A percentile compares a stretch with the other conserved stretches of the same genome.
These are phyloP conservation scores for Hordeum vulgare DNA, from an alignment of 176 grass and related monocot genomes.

Conservation along the genomic window DNA sequence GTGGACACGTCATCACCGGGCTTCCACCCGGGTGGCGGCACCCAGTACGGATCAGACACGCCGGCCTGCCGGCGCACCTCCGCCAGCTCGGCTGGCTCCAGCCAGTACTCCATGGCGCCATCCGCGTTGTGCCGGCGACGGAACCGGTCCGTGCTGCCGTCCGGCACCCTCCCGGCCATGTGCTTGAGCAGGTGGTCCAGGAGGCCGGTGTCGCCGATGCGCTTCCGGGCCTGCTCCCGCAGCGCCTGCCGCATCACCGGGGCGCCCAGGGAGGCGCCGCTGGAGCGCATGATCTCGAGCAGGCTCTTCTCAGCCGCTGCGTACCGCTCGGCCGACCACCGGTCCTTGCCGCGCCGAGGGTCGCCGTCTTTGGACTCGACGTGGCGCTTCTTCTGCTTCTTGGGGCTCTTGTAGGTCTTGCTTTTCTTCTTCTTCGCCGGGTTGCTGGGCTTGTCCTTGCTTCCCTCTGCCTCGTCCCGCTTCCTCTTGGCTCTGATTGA, in stretches of 20 bases:
- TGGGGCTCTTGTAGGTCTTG: slow-evolving; percentile 4
- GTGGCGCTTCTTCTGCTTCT: slow-evolving; percentile 41
- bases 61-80: slow-evolving; percentile 50
- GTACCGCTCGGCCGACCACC: slow-evolving; percentile 72
- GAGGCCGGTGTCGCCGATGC: slow-evolving; percentile 86
- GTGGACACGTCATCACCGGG: slow-evolving; percentile 49
- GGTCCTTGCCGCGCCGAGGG: slow-evolving; percentile 50
- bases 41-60: slow-evolving; percentile 62
- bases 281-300: slow-evolving; percentile 59
- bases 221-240: slow-evolving; percentile 71
- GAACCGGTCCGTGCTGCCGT: slow-evolving; percentile 56
- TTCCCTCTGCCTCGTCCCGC: slow-evolving; percentile 13
- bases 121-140: slow-evolving; percentile 74
- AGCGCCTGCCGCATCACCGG: slow-evolving; percentile 67
- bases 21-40: slow-evolving; percentile 78
- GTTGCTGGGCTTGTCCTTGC: slow-evolving; percentile 10
- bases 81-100: slow-evolving; percentile 75
- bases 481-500: slow-evolving; percentile 36
- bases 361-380: slow-evolving; percentile 35
- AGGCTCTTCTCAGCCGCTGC: slow-evolving; percentile 58
- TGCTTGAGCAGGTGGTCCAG: slow-evolving; percentile 91
- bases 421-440: slow-evolving; percentile 16
- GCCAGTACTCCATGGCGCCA: slow-evolving; percentile 93
- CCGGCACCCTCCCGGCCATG: slow-evolving; percentile 63
- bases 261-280: slow-evolving; percentile 29